Evolutionary conservation across 148 eudicot species (phyloP), one percentile per base, ranked within the genome.

Genomic region (Chenopodium formosanum): DNA sequence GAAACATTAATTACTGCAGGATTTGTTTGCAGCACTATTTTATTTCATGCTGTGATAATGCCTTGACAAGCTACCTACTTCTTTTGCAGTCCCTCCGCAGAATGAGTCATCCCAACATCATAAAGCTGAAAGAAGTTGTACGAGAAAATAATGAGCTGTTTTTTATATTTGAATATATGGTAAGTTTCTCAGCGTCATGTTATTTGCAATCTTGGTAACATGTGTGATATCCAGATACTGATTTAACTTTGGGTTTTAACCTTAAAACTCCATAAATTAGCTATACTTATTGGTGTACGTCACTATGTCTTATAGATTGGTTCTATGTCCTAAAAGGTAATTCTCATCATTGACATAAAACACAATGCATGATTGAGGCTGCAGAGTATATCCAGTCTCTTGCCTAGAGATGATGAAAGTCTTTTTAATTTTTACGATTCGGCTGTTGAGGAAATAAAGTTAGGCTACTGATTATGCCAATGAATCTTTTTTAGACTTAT

Each of bases 111-210:
- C 97, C 97, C 58, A 95, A 95, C 83, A 92, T 95, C 83, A 92
- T 95, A 83, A 95, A 95, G 91, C 88, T 95, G 91, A 93, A 89
- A 88, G 98, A 95, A 90, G 91, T 93, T 83, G 97, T 95, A 85
- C 82, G 94, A 81, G 93, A 93, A 80, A 87, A 91, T 76, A 88
- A 93, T 58, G 97, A 93, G 82, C 82, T 95, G 77, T 93, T 92
- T 85, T 95, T 95, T 88, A 90, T 95, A 69, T 93, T 95, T 86
- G 98, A 95, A 84, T 89, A 93, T 87, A 95, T 95, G 98, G 98
- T 95, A 84, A 74, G 82, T 27, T 47, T 83, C 63, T 70, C 10
- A 74, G 66, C 63, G 69, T 82, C 53, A 22, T 44, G n/a, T 48
- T 78, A 56, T 82, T 63, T 74, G 27, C 11, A 20, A 1, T 65